Evolutionary conservation across 2,329 filamentous ascomycete species (phyloP), one percentile per base, ranked within the genome.

Genomic region (Neoarthrinium moseri): DNA sequence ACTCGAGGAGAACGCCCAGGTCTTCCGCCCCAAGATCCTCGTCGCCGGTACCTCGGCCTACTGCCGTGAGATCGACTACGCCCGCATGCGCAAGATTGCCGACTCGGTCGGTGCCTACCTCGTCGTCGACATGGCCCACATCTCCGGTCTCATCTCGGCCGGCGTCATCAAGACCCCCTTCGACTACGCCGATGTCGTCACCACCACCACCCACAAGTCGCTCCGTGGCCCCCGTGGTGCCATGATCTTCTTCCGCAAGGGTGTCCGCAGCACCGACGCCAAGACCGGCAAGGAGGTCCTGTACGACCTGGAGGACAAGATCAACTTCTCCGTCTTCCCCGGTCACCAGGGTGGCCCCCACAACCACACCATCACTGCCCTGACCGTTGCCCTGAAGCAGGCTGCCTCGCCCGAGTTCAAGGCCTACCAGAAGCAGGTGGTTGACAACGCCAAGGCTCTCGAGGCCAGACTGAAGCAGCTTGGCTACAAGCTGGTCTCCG

Each of bases 171-270:
- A 91, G 52, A 91, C 89, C 39, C 94, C 94, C 35, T 99, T 99
- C 76, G 78, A 83, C 53, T 77, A 95, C 69, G 92, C 94, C 56
- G 94, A 99, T 66, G 87, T 99, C 47, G 94, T 99, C 59, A 99
- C 94, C 53, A 99, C 94, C 53, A 99, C 94, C 52, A 99, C 94
- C 37, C 94, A 99, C 84, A 99, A 99, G 82, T 96, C 91, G 46
- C 87, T 99, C 58, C 91, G 94, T 72, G 94, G 94, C 49, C 94
- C 94, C 49, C 90, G 94, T 68, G 94, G 94, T 64, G 94, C 94
- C 67, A 99, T 99, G 94, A 99, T 99, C 75, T 99, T 99, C 83
- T 99, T 91, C 85, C 89, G 94, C 72, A 96, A 95, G 78, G 94
- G 94, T 53, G 86, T 96, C 51, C 88, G 92, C 63, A 90, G 87